Evolutionary conservation across 495 filamentous ascomycete genomes (phyloP).

Genomic region (Xylaria palmicola): DNA sequence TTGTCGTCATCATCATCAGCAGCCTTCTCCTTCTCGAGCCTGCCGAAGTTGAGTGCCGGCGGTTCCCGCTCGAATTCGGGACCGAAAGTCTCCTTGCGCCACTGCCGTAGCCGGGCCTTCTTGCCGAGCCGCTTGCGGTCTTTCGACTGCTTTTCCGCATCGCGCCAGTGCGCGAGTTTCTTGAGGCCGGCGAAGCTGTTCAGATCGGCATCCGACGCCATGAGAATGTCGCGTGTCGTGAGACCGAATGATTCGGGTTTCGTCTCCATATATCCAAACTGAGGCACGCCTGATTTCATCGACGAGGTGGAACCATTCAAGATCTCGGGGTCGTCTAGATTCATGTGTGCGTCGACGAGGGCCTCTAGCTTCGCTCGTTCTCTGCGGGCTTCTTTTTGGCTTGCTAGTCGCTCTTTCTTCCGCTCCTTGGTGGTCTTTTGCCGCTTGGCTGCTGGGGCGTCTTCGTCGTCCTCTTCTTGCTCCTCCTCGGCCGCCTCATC

Average conservation of each 20-base stretch:
- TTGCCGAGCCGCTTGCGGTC: conserved; percentile 87
- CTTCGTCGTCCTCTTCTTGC: conserved; percentile 39
- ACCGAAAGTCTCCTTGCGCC: conserved; percentile 92
- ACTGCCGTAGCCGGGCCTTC: conserved; percentile 84
- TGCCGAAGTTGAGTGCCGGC: conserved; percentile 48
- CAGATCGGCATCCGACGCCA: conserved; percentile 81
- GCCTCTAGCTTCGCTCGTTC: conserved; percentile 82
- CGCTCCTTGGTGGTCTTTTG: conserved; percentile 64
- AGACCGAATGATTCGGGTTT: conserved; percentile 87
- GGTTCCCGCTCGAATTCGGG: conserved; percentile 51
- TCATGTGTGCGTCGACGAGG: conserved; percentile 79
- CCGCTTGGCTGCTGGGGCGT: conserved; percentile 47
- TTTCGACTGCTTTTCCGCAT: conserved; percentile 79
- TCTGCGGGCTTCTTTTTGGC: conserved; percentile 70
- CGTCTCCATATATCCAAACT: conserved; percentile 91
- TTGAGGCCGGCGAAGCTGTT: conserved; percentile 92
- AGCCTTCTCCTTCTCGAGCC: conserved; percentile 20
- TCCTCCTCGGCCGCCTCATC: conserved; percentile 34
- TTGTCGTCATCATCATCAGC: conserved; percentile 20
- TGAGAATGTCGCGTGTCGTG: conserved; percentile 84
- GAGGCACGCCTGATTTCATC: conserved; percentile 16
- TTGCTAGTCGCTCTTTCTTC: conserved; percentile 64
- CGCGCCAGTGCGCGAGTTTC: conserved; percentile 87
- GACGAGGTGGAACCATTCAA: conserved; percentile 39
- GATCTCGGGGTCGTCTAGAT: conserved; percentile 62